Evolutionary conservation across 345 rosid genomes (phyloP).

Genomic region (Conringia planisiliqua): DNA sequence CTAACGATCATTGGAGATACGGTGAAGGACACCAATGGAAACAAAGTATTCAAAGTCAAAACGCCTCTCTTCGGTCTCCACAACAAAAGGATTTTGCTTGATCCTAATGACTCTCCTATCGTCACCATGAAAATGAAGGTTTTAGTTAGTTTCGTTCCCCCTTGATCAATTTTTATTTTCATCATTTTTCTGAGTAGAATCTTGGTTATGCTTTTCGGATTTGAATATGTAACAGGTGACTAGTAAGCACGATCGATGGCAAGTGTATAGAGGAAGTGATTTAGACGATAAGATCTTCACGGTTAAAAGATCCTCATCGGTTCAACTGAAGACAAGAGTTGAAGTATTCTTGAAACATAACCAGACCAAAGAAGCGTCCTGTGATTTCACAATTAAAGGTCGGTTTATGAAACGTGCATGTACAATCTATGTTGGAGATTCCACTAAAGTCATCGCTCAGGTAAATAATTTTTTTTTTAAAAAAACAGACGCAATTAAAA

Average conservation of each 20-base stretch:
- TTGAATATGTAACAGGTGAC: constrained; percentile 23
- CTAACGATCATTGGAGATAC: constrained; percentile 35
- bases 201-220: constrained; percentile 5
- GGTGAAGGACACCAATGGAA: constrained; percentile 31
- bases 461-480: background rate
- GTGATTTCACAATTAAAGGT: constrained; percentile 36
- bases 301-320: constrained; percentile 32
- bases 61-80: constrained; percentile 30
- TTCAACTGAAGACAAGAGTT: constrained; percentile 32
- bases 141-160: background rate
- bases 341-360: constrained; percentile 39
- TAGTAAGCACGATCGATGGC: constrained; percentile 40
- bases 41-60: constrained; percentile 39
- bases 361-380: constrained; percentile 28
- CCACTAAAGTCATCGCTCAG: constrained; percentile 36
- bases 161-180: background rate
- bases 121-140: constrained; percentile 42
- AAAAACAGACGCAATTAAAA: background rate
- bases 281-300: constrained; percentile 33
- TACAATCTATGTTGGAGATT: constrained; percentile 22
- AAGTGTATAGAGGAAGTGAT: constrained; percentile 35
- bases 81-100: constrained; percentile 32
- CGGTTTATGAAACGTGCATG: constrained; percentile 40
- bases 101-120: constrained; percentile 34
- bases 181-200: background rate